Conservation (phyloP, 140 eudicot species). For the Bidens hawaiensis region DNA sequence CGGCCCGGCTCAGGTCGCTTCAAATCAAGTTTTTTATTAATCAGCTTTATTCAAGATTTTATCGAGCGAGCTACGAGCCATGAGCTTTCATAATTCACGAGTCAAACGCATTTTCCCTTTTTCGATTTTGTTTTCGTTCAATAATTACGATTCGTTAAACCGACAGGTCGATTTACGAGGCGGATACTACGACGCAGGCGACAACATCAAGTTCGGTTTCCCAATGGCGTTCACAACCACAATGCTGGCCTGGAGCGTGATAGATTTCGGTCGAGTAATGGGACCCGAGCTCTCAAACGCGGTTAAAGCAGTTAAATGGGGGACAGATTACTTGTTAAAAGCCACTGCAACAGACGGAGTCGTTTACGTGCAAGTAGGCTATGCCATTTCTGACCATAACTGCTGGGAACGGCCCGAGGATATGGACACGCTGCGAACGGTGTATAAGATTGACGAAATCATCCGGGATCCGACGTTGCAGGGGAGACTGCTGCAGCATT, state of each 20-base stretch:
- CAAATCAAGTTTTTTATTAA: no score
- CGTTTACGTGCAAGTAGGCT: constrained; percentile 86
- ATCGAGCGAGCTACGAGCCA: no score
- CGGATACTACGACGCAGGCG: constrained; percentile 98
- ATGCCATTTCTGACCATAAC: constrained; percentile 73
- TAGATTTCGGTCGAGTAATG: constrained; percentile 70
- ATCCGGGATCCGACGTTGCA: constrained; percentile 99
- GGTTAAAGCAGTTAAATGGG: constrained; percentile 81
- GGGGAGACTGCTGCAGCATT: constrained; percentile 97
- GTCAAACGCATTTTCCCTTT: no score
- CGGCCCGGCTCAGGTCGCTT: no score
- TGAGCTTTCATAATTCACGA: no score
- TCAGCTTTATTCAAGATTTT: no score
- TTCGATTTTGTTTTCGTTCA: neutral
- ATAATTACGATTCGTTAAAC: neutral
- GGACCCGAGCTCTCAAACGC: constrained; percentile 64
- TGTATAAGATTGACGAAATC: constrained; percentile 58
- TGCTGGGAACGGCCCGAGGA: constrained; percentile 99
- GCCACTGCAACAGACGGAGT: constrained; percentile 75
- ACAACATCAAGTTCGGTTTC: constrained; percentile 83
- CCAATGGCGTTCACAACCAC: constrained; percentile 97
- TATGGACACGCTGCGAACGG: constrained; percentile 86
- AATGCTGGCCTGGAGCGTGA: constrained; percentile 84
- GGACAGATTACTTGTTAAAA: constrained; percentile 76
- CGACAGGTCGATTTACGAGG: constrained; percentile 78